Base-by-base conservation (phyloP, 2,329 filamentous ascomycete species). In the Sarocladium brachiariae region DNA sequence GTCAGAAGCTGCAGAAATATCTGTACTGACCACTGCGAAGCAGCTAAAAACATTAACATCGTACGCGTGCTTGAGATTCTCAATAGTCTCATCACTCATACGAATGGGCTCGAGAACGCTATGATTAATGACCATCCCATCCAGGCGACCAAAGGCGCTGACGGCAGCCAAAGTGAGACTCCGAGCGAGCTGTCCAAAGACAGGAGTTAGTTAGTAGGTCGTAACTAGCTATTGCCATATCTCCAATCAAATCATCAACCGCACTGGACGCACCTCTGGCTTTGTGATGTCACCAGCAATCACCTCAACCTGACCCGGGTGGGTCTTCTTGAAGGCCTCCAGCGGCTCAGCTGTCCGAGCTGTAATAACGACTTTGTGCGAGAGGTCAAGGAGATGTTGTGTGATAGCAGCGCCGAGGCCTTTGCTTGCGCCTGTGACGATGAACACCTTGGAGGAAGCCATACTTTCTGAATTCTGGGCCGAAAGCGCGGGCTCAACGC, bases 41-140 rank as follows among this genome's bases (percentile, higher is more conserved):
- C 82, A 82, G 57, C 89, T 92, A 64, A 96, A 90, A 58, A 97
- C 82, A 64, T 97, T 97, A 54, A 89, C 74, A 58, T 95, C 84
- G 66, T 89, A 96, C 8, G 78, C 73, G 2, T 71, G 68, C 60
- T 82, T 84, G 88, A 91, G 96, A 54, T 87, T 84, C 33, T 86
- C 81, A 0, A 82, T 62, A n/a, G 80, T 78, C 14, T 77, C 75
- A 51, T 92, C 79, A 3, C 71, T 81, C 39, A 97, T 71, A 48
- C 80, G 81, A 37, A 95, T 83, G 1, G 89, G 87, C n/a, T 82
- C 78, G 39, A 99, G 70, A 1, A 83, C 74, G 18, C 90, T 91
- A 63, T 99, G 93, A 66, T 97, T 97, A 54, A 97, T 71, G 11
- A 99, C 81, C 39, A 99, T 65, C 1, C 84, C 86, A 63, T 99